Conservation (phyloP, 2,329 filamentous ascomycete genomes). For the Arthrobotrys pseudoclavata region DNA sequence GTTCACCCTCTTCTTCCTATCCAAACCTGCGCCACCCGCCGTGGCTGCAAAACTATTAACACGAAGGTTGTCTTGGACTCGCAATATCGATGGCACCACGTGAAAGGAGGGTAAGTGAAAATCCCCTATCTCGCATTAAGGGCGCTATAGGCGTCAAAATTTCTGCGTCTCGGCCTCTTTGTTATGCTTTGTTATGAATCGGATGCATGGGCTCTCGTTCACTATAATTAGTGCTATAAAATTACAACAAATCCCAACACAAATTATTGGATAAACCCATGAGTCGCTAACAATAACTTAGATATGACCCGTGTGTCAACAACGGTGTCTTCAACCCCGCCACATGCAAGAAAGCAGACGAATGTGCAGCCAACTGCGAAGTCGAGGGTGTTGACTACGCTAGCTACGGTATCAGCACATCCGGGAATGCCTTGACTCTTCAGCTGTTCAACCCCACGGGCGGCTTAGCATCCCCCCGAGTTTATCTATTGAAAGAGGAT, state of each 20-base stretch:
- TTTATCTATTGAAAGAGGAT: conserved; percentile 68
- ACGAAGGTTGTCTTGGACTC: conserved; percentile 72
- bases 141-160: not conserved
- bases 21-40: conserved; percentile 70
- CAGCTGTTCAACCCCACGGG: conserved; percentile 54
- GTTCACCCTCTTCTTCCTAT: conserved; percentile 71
- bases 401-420: conserved; percentile 67
- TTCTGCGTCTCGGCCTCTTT: not conserved
- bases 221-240: too few species aligned
- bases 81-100: conserved; percentile 73
- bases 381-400: conserved; percentile 71
- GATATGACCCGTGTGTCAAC: conserved; percentile 50
- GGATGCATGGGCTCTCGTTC: too few species aligned
- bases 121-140: not conserved
- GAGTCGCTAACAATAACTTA: not conserved
- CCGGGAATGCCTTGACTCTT: conserved; percentile 66
- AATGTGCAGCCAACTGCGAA: conserved; percentile 72
- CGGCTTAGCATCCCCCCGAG: conserved; percentile 66
- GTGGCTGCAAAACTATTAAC: conserved; percentile 70
- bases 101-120: conserved; percentile 61
- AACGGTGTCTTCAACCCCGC: conserved; percentile 60
- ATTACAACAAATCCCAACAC: conserved; percentile 14
- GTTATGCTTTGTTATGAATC: too few species aligned
- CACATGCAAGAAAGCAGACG: conserved; percentile 69
- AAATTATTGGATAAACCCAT: not conserved